Evolutionary conservation across 176 grass and related monocot species (phyloP).

Genomic region (Carex parvula): DNA sequence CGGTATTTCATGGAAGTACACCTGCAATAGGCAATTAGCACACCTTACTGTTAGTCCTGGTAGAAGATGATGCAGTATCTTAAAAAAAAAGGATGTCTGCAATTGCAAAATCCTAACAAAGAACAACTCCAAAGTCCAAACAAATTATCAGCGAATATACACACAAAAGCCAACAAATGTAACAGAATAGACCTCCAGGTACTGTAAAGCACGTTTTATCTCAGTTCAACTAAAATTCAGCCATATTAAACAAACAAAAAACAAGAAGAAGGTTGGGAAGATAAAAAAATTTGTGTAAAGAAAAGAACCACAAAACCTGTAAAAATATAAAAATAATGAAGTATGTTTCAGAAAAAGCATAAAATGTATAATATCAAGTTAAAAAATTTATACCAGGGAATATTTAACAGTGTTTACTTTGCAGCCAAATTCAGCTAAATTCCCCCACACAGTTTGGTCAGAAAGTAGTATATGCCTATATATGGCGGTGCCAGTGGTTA

Average conservation of each 20-base stretch:
- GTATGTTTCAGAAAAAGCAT: background rate
- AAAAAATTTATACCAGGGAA: background rate
- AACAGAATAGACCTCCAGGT: background rate
- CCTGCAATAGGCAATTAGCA: slow-evolving; percentile 39
- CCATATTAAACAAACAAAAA: background rate
- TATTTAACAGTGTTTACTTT: background rate
- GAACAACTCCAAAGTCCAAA: background rate
- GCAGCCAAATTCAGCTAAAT: background rate
- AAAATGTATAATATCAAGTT: background rate
- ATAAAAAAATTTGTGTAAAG: background rate
- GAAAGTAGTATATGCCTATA: background rate
- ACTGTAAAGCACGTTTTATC: background rate
- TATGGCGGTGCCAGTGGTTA: background rate
- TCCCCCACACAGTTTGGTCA: background rate
- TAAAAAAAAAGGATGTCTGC: background rate
- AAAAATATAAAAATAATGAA: background rate
- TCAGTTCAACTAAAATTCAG: background rate
- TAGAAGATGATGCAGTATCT: background rate
- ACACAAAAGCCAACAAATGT: background rate
- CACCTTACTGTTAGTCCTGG: background rate
- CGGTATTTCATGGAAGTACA: slow-evolving; percentile 98
- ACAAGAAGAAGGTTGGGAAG: background rate
- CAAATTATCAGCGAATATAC: background rate
- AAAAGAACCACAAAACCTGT: background rate
- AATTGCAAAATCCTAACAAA: background rate